Evolutionary conservation across 2,329 filamentous ascomycete genomes (phyloP).

Genomic region (Botryotinia narcissicola): DNA sequence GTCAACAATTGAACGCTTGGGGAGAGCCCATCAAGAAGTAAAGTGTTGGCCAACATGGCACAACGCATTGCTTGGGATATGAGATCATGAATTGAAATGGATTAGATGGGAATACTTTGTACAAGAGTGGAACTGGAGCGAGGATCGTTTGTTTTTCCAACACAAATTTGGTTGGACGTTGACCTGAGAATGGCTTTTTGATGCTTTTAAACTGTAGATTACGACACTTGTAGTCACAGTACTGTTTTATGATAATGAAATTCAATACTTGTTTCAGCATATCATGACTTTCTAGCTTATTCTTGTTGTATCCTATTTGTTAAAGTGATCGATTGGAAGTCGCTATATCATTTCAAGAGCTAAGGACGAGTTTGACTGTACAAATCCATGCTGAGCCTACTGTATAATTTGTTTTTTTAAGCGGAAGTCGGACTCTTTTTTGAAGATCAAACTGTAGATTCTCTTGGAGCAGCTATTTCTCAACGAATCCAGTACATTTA

Average conservation of each 20-base stretch:
- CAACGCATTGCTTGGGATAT: neutral
- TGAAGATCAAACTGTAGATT: neutral
- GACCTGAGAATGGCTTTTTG: neutral
- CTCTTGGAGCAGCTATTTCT: rapidly evolving
- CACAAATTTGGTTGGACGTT: neutral
- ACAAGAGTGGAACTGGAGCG: neutral
- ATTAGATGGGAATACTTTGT: neutral
- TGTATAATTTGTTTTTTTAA: neutral
- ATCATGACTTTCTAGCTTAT: neutral
- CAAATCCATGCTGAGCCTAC: neutral
- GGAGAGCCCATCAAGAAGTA: conserved; percentile 20
- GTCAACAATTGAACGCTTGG: conserved; percentile 26
- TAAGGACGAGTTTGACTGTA: rapidly evolving
- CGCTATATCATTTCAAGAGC: neutral
- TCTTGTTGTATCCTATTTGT: neutral
- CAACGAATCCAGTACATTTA: neutral
- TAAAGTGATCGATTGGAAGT: neutral
- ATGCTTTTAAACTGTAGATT: neutral
- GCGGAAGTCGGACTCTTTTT: too few relatives aligned
- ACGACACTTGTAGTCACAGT: neutral
- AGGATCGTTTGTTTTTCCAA: neutral
- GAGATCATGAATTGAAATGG: neutral
- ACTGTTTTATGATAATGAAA: neutral
- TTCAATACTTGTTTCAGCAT: neutral
- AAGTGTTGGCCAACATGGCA: neutral